A percentile compares a stretch with the other conserved stretches of the same genome.
These are phyloP conservation scores for Saprolegnia parasitica DNA, from an alignment of 352 stramenopile genomes.

Conservation along the genomic window DNA sequence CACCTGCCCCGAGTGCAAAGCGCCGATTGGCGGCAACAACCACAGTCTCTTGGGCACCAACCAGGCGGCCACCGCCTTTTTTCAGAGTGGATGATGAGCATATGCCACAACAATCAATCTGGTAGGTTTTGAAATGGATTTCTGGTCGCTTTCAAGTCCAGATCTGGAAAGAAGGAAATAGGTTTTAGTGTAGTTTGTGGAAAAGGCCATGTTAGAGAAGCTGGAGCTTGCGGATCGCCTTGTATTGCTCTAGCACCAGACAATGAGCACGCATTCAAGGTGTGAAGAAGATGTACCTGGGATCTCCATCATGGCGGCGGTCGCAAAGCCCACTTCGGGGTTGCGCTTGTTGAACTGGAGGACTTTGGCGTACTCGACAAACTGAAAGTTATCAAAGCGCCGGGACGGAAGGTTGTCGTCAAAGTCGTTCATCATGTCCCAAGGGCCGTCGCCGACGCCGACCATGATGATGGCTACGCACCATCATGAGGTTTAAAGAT, in stretches of 20 bases:
- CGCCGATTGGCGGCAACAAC: constrained; percentile 46
- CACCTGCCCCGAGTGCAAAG: constrained; percentile 65
- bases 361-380: constrained; percentile 59
- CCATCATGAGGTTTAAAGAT: constrained; percentile 27
- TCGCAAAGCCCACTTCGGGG: constrained; percentile 58
- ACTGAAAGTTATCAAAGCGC: constrained; percentile 78
- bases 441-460: constrained; percentile 68
- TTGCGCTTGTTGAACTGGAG: constrained; percentile 48
- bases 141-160: too few relatives aligned
- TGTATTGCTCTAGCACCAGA: constrained; percentile 65
- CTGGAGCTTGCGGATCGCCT: constrained; percentile 38
- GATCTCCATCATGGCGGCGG: constrained; percentile 61
- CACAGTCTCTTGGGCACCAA: constrained; percentile 32
- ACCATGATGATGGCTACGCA: constrained; percentile 64
- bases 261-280: too few relatives aligned
- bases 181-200: too few relatives aligned
- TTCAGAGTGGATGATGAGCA: neutral
- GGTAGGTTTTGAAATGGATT: too few relatives aligned
- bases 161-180: too few relatives aligned
- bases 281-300: constrained; percentile 36
- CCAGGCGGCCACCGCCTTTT: neutral
- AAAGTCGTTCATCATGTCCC: constrained; percentile 67
- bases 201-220: neutral
- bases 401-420: constrained; percentile 50
- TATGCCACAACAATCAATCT: neutral